These are phyloP conservation scores for Hondaea fermentalgiana DNA, from an alignment of 108 stramenopile genomes.

Conservation along the genomic window DNA sequence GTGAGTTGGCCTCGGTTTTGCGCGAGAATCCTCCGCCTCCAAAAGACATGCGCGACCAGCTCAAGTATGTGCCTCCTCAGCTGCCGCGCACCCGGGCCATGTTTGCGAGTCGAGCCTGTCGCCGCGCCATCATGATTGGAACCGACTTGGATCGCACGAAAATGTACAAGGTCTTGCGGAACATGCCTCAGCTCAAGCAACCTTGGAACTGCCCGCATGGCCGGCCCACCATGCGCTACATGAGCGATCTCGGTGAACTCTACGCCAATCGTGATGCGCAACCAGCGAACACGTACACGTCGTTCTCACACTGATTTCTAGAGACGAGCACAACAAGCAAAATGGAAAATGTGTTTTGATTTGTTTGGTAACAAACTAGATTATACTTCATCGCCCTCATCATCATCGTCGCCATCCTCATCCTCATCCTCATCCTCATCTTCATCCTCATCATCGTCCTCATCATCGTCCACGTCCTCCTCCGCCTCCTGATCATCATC, in stretches of 20 bases:
- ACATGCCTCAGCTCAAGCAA: constrained; percentile 46
- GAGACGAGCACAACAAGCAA: too few species aligned
- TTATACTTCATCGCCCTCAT: too few species aligned
- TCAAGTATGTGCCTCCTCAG: neutral
- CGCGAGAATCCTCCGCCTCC: neutral
- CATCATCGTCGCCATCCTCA: neutral
- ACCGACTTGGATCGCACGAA: constrained; percentile 24
- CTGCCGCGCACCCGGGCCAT: constrained; percentile 46
- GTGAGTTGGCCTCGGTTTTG: constrained; percentile 34
- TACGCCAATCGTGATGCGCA: neutral
- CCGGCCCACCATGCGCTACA: constrained; percentile 53
- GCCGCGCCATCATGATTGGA: constrained; percentile 54
- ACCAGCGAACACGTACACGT: too few species aligned
- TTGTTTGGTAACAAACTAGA: too few species aligned
- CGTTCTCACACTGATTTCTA: too few species aligned
- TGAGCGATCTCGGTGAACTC: constrained; percentile 28
- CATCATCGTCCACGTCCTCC: neutral
- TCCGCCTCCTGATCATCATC: neutral
- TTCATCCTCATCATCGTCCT: neutral
- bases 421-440: neutral
- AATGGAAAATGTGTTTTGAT: too few species aligned
- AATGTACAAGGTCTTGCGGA: constrained; percentile 37
- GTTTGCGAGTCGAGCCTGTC: constrained; percentile 56
- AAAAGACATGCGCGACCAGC: neutral
- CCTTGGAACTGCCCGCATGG: constrained; percentile 63